Evolutionary conservation across 2,329 filamentous ascomycete species (phyloP).

Genomic region (Lasiodiplodia hormozganensis): DNA sequence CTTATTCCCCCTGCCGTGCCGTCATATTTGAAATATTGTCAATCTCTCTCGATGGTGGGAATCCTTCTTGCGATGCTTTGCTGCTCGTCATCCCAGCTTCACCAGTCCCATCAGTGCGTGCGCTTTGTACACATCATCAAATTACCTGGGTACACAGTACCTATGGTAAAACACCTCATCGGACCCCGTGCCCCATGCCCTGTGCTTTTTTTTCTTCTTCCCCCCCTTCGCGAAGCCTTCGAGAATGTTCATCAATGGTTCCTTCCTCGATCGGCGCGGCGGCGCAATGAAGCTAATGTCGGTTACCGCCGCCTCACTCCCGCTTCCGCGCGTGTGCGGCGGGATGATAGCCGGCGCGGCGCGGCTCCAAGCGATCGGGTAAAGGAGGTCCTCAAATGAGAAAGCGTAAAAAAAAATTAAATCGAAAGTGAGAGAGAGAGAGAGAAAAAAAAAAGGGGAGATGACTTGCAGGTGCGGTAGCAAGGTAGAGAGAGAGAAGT

Average conservation of each 20-base stretch:
- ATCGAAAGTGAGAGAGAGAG: not conserved
- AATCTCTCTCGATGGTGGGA: too few relatives aligned
- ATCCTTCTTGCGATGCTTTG: too few relatives aligned
- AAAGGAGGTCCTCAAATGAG: not conserved
- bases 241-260: constrained; percentile 5
- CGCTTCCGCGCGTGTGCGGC: not conserved
- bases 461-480: not conserved
- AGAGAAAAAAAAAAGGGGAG: not conserved
- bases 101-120: too few relatives aligned
- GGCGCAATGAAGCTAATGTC: not conserved
- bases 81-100: too few relatives aligned
- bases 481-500: not conserved
- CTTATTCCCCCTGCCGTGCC: too few relatives aligned
- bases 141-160: not conserved
- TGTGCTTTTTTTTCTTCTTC: not conserved
- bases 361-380: not conserved
- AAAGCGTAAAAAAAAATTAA: not conserved
- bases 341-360: not conserved
- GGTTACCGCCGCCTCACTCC: not conserved
- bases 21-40: too few relatives aligned
- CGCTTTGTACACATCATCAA: not conserved
- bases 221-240: constrained; percentile 16
- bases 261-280: not conserved
- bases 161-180: not conserved
- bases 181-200: not conserved